phyloP scores from a whole-genome alignment of 164 flowering plant genomes.

The Cinnamomum micranthum region DNA sequence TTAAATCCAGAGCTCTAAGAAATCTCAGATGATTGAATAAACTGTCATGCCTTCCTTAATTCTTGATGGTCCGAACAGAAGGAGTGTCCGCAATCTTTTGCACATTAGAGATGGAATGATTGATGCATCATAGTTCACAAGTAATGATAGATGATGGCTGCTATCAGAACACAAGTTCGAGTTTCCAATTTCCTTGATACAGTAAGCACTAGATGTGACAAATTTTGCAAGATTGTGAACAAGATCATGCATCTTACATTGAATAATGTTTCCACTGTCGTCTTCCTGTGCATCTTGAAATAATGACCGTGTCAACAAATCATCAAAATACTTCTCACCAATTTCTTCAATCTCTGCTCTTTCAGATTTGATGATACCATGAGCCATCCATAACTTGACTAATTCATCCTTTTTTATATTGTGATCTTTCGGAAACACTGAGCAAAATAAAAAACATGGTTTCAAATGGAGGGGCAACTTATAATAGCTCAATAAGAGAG shows the following conservation, averaged over 20 bases:
- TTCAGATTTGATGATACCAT: neutral
- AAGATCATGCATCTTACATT: too few species aligned
- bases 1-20: too few species aligned
- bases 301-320: neutral
- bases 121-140: too few species aligned
- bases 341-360: neutral
- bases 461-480: constrained; percentile 10
- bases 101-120: too few species aligned
- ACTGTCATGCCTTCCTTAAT: too few species aligned
- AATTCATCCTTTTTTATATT: neutral
- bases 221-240: neutral
- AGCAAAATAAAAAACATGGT: constrained; percentile 11
- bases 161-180: too few species aligned
- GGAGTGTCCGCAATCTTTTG: too few species aligned
- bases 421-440: neutral
- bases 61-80: too few species aligned
- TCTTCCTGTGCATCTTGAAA: too few species aligned
- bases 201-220: neutral
- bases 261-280: too few species aligned
- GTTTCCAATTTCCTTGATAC: neutral
- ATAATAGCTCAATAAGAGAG: constrained; percentile 6
- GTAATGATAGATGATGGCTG: too few species aligned
- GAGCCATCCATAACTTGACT: neutral
- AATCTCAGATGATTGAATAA: too few species aligned
- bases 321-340: neutral